phyloP scores from a whole-genome alignment of 768 basidiomycete species.

The Phanerodontia chrysosporium region DNA sequence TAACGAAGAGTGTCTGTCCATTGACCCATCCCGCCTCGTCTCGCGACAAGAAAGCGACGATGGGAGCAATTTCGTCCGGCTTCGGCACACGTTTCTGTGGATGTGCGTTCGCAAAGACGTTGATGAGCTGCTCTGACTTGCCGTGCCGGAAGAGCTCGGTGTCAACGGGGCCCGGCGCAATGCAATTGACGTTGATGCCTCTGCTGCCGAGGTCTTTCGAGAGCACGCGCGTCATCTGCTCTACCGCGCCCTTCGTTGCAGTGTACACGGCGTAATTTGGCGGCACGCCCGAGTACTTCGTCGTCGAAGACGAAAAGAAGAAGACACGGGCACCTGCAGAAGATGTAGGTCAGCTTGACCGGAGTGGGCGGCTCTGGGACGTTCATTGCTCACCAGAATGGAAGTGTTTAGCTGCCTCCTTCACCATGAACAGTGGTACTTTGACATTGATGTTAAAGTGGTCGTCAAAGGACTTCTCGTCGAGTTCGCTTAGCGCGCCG shows the following conservation, averaged over 20 bases:
- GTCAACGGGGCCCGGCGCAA: conserved; percentile 46
- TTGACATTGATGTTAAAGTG: conserved; percentile 51
- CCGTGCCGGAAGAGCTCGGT: conserved; percentile 47
- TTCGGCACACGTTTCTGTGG: conserved; percentile 41
- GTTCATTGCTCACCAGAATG: conserved; percentile 34
- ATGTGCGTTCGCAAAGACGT: conserved; percentile 36
- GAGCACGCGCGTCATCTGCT: conserved; percentile 50
- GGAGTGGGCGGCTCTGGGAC: no score
- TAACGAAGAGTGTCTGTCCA: conserved; percentile 46
- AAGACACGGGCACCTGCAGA: conserved; percentile 44
- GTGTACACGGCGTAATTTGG: conserved; percentile 45
- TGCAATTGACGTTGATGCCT: conserved; percentile 50
- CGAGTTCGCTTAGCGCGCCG: not conserved
- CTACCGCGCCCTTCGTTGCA: conserved; percentile 51
- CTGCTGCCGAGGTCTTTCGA: conserved; percentile 46
- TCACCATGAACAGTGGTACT: conserved; percentile 46
- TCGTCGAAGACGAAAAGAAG: conserved; percentile 49
- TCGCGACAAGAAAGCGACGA: conserved; percentile 47
- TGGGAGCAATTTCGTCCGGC: conserved; percentile 45
- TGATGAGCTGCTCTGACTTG: conserved; percentile 39
- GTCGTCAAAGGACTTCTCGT: conserved; percentile 32
- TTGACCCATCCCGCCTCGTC: conserved; percentile 50
- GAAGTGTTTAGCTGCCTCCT: conserved; percentile 37
- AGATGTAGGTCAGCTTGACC: not conserved
- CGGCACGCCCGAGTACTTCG: conserved; percentile 35